Base-by-base conservation (phyloP, 106 monocot genomes). In the Acorus calamus region DNA sequence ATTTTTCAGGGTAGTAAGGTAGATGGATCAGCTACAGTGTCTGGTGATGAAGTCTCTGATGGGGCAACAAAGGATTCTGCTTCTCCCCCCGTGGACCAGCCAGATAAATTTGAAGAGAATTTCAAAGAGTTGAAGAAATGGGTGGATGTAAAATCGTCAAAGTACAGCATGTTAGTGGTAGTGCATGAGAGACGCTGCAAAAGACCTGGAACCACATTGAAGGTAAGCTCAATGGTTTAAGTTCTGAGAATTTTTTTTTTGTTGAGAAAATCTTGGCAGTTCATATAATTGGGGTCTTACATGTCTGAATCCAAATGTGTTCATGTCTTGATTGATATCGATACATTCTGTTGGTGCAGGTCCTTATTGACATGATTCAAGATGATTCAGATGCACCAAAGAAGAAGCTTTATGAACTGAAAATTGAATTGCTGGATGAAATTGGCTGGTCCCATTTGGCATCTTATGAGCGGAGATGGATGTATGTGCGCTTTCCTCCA, bases 91-190 rank as follows among this genome's bases (percentile, higher is more conserved):
- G 63, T 47, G 69, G 76, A 76, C 42, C 51, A 73, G 71, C 51
- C 76, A 71, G 85, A 83, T 73, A 14, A 14, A 42, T 91, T 98
- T 68, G 98, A 98, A 49, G 85, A 98, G 64, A 92, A 87, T 66
- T 88, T 81, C 28, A 85, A 80, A 60, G 98, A 92, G 69, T 50
- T 98, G 14, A 91, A 80, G 70, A 98, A 79, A 81, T 98, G 96
- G 96, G 96, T 79, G 46, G 91, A 98, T 67, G 61, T 83, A 43
- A 91, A 78, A 76, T 85, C 85, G 11, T 51, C 77, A 42, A 98
- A 83, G 53, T 91, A 85, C 63, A 55, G 72, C 61, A 70, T 85
- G 76, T 76, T 98, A 2, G 53, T 75, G 41, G 76, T 90, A 4
- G 14, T 83, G 46, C 75, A 76, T 41, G 90, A 96, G 64, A 73